Evolutionary conservation across 2,329 filamentous ascomycete genomes (phyloP).

Genomic region (Pseudogymnoascus verrucosus): DNA sequence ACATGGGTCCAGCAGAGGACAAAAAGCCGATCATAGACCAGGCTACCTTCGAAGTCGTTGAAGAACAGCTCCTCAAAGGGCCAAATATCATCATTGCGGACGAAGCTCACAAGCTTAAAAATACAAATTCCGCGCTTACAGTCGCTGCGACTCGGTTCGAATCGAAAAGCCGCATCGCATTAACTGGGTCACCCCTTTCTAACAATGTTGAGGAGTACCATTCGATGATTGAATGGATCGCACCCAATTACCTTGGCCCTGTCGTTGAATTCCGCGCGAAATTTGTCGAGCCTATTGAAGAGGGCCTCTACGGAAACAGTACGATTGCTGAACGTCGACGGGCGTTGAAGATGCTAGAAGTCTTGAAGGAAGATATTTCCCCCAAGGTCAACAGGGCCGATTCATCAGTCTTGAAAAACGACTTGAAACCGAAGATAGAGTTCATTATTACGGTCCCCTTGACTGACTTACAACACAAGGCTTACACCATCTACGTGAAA

Average conservation of each 20-base stretch:
- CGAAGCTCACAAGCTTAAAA: constrained; percentile 77
- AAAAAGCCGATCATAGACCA: constrained; percentile 12
- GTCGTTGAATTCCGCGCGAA: constrained; percentile 57
- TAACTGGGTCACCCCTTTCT: constrained; percentile 79
- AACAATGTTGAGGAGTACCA: constrained; percentile 82
- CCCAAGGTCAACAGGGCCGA: constrained; percentile 74
- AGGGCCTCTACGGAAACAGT: constrained; percentile 63
- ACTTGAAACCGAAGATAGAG: constrained; percentile 68
- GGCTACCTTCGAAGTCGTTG: constrained; percentile 32
- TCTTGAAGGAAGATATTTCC: constrained; percentile 62
- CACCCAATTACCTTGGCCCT: constrained; percentile 67
- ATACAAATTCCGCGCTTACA: constrained; percentile 45
- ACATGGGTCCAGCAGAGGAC: constrained; percentile 29
- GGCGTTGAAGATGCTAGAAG: constrained; percentile 58
- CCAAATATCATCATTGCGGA: constrained; percentile 74
- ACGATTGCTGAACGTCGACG: constrained; percentile 43
- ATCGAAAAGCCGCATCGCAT: constrained; percentile 66
- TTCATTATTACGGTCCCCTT: constrained; percentile 71
- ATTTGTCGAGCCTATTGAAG: constrained; percentile 66
- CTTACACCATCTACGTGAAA: constrained; percentile 50
- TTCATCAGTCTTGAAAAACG: constrained; percentile 56
- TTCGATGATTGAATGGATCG: constrained; percentile 81
- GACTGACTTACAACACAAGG: constrained; percentile 52
- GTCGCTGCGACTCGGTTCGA: constrained; percentile 49
- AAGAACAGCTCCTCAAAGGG: constrained; percentile 44